Percentiles rank a stretch among this genome's conserved stretches.
phyloP scores from a whole-genome alignment of 139 green algal genomes.

The Micromonas commoda region DNA sequence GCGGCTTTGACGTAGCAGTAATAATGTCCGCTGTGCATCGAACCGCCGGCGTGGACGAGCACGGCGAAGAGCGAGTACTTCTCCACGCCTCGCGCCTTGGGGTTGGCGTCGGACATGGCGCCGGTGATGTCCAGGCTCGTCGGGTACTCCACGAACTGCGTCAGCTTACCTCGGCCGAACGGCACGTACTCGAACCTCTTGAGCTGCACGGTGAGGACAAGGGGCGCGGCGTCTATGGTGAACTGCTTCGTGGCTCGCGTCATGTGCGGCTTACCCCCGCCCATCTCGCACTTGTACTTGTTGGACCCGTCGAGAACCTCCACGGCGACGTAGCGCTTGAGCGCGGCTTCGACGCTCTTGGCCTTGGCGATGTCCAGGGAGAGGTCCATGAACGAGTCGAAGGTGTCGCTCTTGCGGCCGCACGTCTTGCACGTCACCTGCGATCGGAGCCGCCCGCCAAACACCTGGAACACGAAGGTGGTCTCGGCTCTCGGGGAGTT shows the following conservation, averaged over 20 bases:
- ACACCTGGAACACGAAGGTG: constrained; percentile 77
- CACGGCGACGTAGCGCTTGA: constrained; percentile 36
- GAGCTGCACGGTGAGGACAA: constrained; percentile 36
- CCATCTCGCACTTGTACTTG: constrained; percentile 44
- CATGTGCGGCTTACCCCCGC: constrained; percentile 19
- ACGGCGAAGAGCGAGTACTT: constrained; percentile 17
- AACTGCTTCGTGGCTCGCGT: constrained; percentile 64
- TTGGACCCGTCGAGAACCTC: constrained; percentile 44
- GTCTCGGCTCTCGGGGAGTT: not conserved
- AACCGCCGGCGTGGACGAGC: constrained; percentile 11
- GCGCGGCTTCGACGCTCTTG: constrained; percentile 25
- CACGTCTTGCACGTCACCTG: constrained; percentile 51
- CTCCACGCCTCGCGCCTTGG: too few species aligned
- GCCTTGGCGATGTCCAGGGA: constrained; percentile 67
- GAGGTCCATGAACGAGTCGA: constrained; percentile 88
- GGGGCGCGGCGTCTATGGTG: constrained; percentile 54
- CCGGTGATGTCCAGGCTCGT: constrained; percentile 40
- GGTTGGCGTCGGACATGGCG: not conserved
- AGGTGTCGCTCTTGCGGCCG: constrained; percentile 49
- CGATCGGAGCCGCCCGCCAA: constrained; percentile 76
- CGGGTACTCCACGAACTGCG: constrained; percentile 70
- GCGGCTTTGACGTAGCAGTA: constrained; percentile 64
- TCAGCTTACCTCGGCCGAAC: constrained; percentile 67
- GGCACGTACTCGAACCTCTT: constrained; percentile 24
- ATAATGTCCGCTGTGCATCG: constrained; percentile 20